These are phyloP conservation scores for Pleurotus citrinopileatus DNA, from an alignment of 768 basidiomycete species.

Conservation along the genomic window DNA sequence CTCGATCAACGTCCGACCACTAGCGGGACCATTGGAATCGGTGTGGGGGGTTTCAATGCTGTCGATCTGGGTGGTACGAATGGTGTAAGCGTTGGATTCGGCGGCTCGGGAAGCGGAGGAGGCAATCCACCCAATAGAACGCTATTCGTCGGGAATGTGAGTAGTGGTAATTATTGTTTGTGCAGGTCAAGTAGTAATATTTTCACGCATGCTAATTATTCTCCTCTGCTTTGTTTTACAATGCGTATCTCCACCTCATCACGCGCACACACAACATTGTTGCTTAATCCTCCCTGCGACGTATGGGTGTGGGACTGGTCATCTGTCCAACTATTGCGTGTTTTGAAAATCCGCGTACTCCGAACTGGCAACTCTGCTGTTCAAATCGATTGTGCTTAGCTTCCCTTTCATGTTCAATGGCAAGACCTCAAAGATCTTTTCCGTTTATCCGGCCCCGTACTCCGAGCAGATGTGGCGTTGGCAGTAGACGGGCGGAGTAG, in stretches of 20 bases:
- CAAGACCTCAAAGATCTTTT: conserved; percentile 98
- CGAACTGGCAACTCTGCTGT: too few relatives aligned
- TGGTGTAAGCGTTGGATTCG: not conserved
- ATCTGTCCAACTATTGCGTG: too few relatives aligned
- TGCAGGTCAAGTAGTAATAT: not conserved
- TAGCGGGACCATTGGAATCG: not conserved
- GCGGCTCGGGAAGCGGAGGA: not conserved
- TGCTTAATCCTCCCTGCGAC: too few relatives aligned
- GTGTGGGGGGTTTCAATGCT: not conserved
- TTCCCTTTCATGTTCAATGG: conserved; percentile 95
- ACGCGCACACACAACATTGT: too few relatives aligned
- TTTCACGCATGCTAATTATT: conserved; percentile 1
- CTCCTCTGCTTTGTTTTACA: not conserved
- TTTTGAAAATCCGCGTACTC: too few relatives aligned
- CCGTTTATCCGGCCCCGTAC: conserved; percentile 83
- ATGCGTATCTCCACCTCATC: too few relatives aligned
- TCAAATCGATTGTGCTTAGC: too few relatives aligned
- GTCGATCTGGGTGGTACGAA: not conserved
- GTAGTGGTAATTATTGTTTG: conserved; percentile 25
- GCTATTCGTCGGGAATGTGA: conserved; percentile 87
- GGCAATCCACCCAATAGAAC: conserved; percentile 7
- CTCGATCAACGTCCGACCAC: conserved; percentile 1
- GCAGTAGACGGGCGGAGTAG: conserved; percentile 86
- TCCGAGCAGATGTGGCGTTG: conserved; percentile 88
- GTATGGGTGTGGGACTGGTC: too few relatives aligned